phyloP scores from a whole-genome alignment of 352 stramenopile species.

The Globisporangium okanoganense region DNA sequence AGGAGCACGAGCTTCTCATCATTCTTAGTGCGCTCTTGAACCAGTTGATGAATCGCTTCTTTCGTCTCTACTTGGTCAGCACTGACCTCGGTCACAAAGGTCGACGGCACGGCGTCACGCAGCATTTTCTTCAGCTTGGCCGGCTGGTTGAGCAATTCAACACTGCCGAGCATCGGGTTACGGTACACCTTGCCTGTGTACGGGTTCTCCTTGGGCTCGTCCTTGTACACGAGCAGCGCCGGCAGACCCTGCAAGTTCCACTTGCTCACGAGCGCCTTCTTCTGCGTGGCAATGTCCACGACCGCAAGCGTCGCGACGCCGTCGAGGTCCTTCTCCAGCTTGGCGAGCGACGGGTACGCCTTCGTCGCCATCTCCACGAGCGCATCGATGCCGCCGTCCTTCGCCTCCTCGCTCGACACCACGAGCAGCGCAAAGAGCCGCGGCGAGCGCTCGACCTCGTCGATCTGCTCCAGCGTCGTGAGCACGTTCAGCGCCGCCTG shows the following conservation, averaged over 20 bases:
- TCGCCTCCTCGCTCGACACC: constrained; percentile 10
- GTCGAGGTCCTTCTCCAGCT: constrained; percentile 40
- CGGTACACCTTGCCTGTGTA: constrained; percentile 70
- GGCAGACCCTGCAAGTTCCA: constrained; percentile 49
- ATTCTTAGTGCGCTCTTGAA: constrained; percentile 12
- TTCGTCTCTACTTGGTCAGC: constrained; percentile 13
- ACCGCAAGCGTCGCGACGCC: constrained; percentile 43
- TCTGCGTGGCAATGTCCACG: constrained; percentile 29
- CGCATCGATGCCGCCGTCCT: constrained; percentile 17
- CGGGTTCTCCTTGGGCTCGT: constrained; percentile 61
- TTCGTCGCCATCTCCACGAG: constrained; percentile 29
- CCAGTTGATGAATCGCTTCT: constrained; percentile 22
- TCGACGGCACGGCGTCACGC: constrained; percentile 50
- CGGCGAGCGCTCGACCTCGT: constrained; percentile 11
- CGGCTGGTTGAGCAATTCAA: constrained; percentile 35
- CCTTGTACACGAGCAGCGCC: constrained; percentile 56
- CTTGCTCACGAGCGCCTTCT: constrained; percentile 40
- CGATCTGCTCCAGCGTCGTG: constrained; percentile 6
- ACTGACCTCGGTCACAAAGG: constrained; percentile 41
- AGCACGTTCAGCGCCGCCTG: constrained; percentile 7
- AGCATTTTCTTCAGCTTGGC: constrained; percentile 58
- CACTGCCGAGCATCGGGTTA: constrained; percentile 30
- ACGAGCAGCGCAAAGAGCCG: constrained; percentile 11
- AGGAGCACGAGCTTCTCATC: constrained; percentile 39
- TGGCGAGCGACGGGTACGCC: constrained; percentile 33